phyloP scores from a whole-genome alignment of 495 filamentous ascomycete genomes.

The Penicillium ochrochloron region DNA sequence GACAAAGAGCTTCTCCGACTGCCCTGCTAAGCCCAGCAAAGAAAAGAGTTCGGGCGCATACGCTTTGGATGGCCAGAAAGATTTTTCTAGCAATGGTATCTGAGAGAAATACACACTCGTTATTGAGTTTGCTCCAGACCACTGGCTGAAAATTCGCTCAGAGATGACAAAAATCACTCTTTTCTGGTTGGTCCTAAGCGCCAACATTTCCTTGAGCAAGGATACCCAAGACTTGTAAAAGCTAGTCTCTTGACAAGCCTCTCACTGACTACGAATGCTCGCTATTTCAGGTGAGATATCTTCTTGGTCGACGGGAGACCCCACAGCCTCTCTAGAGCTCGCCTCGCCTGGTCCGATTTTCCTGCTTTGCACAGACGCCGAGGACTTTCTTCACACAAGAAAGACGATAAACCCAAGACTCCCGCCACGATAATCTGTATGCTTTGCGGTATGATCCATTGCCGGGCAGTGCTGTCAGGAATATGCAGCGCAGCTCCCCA shows the following conservation, averaged over 20 bases:
- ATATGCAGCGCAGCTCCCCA: slow-evolving; percentile 61
- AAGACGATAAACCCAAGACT: slow-evolving; percentile 55
- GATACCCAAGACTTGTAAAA: slow-evolving; percentile 44
- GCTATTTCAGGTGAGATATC: slow-evolving; percentile 56
- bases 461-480: slow-evolving; percentile 44
- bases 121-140: slow-evolving; percentile 65
- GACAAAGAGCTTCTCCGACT: slow-evolving; percentile 60
- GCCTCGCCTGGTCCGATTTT: slow-evolving; percentile 36
- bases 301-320: slow-evolving; percentile 51
- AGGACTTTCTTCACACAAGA: slow-evolving; percentile 61
- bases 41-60: slow-evolving; percentile 65
- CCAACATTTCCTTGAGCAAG: slow-evolving; percentile 55
- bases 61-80: slow-evolving; percentile 21
- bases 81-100: not conserved
- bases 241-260: slow-evolving; percentile 53
- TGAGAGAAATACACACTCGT: slow-evolving; percentile 8
- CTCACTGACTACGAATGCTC: slow-evolving; percentile 52
- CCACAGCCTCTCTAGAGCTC: slow-evolving; percentile 45
- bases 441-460: slow-evolving; percentile 60
- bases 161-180: slow-evolving; percentile 55
- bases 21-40: slow-evolving; percentile 60
- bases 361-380: slow-evolving; percentile 53
- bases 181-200: slow-evolving; percentile 55
- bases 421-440: slow-evolving; percentile 65
- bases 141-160: slow-evolving; percentile 59